These are phyloP conservation scores for Pichia sp. DNA, from an alignment of 1,139 yeast genomes.

Conservation along the genomic window DNA sequence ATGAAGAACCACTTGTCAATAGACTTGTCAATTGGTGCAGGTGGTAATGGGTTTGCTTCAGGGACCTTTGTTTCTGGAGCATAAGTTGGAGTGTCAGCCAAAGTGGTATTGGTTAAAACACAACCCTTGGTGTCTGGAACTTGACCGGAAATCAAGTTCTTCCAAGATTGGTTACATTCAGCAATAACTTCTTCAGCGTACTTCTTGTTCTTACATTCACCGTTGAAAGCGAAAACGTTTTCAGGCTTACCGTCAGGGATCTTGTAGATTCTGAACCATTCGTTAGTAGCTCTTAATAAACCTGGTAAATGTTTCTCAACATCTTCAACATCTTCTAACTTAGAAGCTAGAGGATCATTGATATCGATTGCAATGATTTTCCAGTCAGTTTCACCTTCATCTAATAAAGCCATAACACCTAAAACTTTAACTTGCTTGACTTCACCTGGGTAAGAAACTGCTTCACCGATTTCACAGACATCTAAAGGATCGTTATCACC, in stretches of 20 bases:
- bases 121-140: conserved; percentile 40
- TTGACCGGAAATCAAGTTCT: conserved; percentile 48
- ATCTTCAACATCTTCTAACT: conserved; percentile 68
- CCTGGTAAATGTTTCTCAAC: conserved; percentile 75
- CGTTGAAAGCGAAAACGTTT: conserved; percentile 80
- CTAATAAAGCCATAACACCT: conserved; percentile 81
- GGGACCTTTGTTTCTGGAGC: conserved; percentile 53
- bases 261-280: conserved; percentile 89
- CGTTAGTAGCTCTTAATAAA: conserved; percentile 70
- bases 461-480: conserved; percentile 81
- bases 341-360: conserved; percentile 68
- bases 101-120: conserved; percentile 67
- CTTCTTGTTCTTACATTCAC: conserved; percentile 64
- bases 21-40: conserved; percentile 94
- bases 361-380: conserved; percentile 72
- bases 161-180: conserved; percentile 73
- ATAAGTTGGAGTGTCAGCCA: conserved; percentile 48
- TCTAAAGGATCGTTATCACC: conserved; percentile 93
- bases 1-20: conserved; percentile 99
- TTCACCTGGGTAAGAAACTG: conserved; percentile 64
- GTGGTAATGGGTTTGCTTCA: conserved; percentile 59
- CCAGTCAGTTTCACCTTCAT: conserved; percentile 95
- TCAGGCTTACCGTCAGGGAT: conserved; percentile 87
- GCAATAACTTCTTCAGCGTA: conserved; percentile 66
- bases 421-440: conserved; percentile 75